phyloP scores from a whole-genome alignment of 2,329 filamentous ascomycete species.

The Verticillium klebahnii region DNA sequence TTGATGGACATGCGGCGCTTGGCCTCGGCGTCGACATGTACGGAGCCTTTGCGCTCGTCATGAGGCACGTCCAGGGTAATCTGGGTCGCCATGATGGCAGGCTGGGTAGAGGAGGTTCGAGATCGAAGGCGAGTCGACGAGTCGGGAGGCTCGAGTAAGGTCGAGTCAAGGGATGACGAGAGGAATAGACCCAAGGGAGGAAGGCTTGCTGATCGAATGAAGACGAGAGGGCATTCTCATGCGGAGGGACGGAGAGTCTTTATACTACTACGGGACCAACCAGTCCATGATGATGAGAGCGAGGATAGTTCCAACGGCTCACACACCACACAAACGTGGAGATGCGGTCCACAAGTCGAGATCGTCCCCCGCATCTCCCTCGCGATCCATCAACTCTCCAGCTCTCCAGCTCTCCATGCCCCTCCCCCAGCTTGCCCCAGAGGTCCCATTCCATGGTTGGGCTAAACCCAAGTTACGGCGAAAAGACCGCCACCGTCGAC shows the following conservation, averaged over 20 bases:
- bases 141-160: not conserved
- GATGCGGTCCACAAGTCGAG: not conserved
- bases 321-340: not conserved
- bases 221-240: not conserved
- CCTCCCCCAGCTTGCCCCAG: not conserved
- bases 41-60: not conserved
- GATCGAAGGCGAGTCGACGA: not conserved
- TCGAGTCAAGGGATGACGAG: not conserved
- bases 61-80: not conserved
- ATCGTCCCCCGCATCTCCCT: not conserved
- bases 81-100: not conserved
- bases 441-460: not conserved
- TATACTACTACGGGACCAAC: not conserved
- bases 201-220: not conserved
- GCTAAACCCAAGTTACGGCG: not conserved
- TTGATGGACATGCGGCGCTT: constrained; percentile 2
- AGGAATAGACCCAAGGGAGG: not conserved
- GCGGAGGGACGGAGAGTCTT: not conserved
- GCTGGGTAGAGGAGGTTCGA: not conserved
- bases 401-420: not conserved
- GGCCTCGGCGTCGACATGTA: constrained; percentile 3
- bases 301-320: not conserved
- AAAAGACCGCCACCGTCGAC: not conserved
- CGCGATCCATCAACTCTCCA: not conserved
- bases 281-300: not conserved